Base-by-base conservation (phyloP, 192 early-diverging fungal genomes). In the Linnemannia schmuckeri region DNA sequence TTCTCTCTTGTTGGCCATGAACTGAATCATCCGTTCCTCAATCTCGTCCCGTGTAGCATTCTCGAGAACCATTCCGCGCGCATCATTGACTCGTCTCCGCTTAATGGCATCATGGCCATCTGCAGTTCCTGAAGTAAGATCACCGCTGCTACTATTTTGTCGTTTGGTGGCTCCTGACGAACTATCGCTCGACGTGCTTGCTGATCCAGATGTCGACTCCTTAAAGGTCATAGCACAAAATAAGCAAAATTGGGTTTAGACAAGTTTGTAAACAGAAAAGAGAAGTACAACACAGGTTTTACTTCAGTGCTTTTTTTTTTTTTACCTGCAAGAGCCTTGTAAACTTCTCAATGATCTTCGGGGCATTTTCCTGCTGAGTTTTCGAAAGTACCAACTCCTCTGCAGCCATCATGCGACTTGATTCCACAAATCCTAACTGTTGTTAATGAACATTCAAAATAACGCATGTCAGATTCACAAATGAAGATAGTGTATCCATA, bases 1-100 rank as follows among this genome's bases (percentile, higher is more conserved):
- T 63, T 86, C 87, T 52, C 93, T 87, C 78, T 94, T 93, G 17
- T 71, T 47, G 0, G 84, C 77, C 27, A 93, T 90, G 85, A 94
- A 93, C 13, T 83, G 70, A 20, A 88, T 89, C 72, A 95, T 93
- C 40, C 63, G 83, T 22, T 88, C 52, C 44, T 88, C 87, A 40
- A 93, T 92, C 80, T 92, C 89, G 24, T 89, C 88, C 46, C 88
- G 84, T 35, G 86, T 79, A 30, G 87, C 54, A 30, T 83, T 71
- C 57, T 77, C 90, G 52, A 92, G 91, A 8, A 90, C 78, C 47
- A 88, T 66, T 18, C 83, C 76, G 20, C 41, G 22, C 12, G 37
- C 40, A 74, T 78, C 72, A 10, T 81, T 79, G 9, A 81, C 76
- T 68, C 85, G 75, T 55, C 85, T 73, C 70, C 85, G 76, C 61